Base-by-base conservation (phyloP, 208 protist species). In the Crithidia acanthocephali region DNA sequence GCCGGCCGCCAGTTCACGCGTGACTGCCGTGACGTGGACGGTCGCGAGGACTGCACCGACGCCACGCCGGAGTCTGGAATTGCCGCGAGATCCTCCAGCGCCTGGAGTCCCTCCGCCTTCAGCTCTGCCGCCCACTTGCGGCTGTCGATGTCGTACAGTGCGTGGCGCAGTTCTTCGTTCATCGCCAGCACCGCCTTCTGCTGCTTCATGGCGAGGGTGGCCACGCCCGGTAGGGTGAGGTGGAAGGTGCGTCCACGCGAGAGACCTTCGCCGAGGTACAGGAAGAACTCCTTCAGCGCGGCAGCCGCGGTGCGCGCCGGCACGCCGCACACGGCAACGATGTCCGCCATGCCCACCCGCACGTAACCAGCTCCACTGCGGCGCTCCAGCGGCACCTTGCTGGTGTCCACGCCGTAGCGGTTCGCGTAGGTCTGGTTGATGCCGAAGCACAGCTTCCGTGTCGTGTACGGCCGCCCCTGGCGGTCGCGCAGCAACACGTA, bases 251-350 rank as follows among this genome's bases (percentile, higher is more conserved):
- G 81, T 2, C 84, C 83, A 48, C 80, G 65, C 53, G 88, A 92
- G 20, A 96, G 74, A 0, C 84, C 86, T 58, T 96, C 92, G 18
- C 92, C 92, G 50, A 96, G 37, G 77, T 93, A 96, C 62, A 89
- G 67, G 47, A 93, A 84, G 40, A 96, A 91, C 76, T 96, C 88
- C 33, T 82, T 84, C 44, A 96, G 83, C n/a, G 87, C 85, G 33
- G 76, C 75, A 0, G 80, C 35, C 20, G 79, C 87, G 11, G 81
- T 91, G 11, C 68, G 74, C n/a, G 89, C 92, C 1, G 89, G 89
- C 16, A 96, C 84, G 1, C 73, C 79, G 47, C 84, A 88, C 22
- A 89, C 74, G 11, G 62, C 52, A 10, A 94, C 87, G 16, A 96
- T 79, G 25, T 94, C 87, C 9, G 86, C 78, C 79, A 84, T 87